A percentile compares a stretch with the other conserved stretches of the same genome.
phyloP scores from a whole-genome alignment of 805 yeast genomes.

The Sungouiella thailandica region DNA sequence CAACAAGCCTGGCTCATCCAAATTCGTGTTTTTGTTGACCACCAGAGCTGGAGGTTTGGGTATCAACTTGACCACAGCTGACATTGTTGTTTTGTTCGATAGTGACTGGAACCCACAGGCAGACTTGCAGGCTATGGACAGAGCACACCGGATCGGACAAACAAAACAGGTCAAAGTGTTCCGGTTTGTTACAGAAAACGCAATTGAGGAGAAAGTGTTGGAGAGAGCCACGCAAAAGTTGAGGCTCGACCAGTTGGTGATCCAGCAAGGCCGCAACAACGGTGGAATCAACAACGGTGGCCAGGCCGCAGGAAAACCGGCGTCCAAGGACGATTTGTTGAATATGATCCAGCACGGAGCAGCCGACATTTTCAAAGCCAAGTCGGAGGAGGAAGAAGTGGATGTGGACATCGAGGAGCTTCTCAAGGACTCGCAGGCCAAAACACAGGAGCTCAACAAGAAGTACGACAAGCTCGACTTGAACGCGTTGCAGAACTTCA shows the following conservation, averaged over 20 bases:
- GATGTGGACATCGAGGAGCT: constrained; percentile 56
- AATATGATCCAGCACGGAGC: constrained; percentile 86
- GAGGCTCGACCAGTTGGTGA: constrained; percentile 74
- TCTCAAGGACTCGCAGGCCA: constrained; percentile 55
- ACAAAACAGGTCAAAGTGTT: constrained; percentile 78
- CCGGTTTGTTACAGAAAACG: constrained; percentile 73
- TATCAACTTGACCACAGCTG: constrained; percentile 77
- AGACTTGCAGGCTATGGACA: constrained; percentile 84
- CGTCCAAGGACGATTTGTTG: constrained; percentile 65
- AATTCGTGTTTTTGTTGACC: constrained; percentile 70
- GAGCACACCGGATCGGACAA: constrained; percentile 87
- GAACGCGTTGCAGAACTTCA: constrained; percentile 73
- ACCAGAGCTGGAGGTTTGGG: constrained; percentile 92
- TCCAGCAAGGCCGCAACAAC: constrained; percentile 62
- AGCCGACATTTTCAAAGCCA: constrained; percentile 48
- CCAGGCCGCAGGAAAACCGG: constrained; percentile 33
- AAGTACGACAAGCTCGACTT: constrained; percentile 66
- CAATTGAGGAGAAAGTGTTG: constrained; percentile 76
- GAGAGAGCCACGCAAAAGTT: constrained; percentile 80
- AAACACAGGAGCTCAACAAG: constrained; percentile 55
- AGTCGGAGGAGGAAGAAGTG: constrained; percentile 38
- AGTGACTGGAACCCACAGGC: constrained; percentile 92
- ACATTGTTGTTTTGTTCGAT: constrained; percentile 68
- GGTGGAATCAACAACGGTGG: constrained; percentile 24
- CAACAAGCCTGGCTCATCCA: constrained; percentile 67